Base-by-base conservation (phyloP, 2,329 filamentous ascomycete genomes). In the Pseudogymnoascus destructans region DNA sequence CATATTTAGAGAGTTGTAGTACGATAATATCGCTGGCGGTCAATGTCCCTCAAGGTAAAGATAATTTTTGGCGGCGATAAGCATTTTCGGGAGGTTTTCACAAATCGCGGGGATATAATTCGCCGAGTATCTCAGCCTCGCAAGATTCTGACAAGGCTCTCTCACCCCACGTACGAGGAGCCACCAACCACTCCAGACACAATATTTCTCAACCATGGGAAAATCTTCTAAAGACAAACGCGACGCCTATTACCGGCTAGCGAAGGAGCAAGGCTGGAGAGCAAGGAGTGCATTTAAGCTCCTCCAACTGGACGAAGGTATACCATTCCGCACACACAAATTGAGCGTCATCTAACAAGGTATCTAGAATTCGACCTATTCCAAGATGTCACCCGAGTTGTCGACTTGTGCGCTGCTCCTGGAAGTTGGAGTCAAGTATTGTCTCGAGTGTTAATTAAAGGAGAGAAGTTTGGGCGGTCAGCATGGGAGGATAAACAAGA, bases 141-240 rank as follows among this genome's bases (percentile, higher is more conserved):
- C 46, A 52, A 52, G 46, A 52, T 52, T 52, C 46, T 52, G 46
- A 52, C 46, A 52, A 52, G 46, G 46, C 46, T 52, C 46, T 52
- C n/a, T 52, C 46, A 30, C 25, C 46, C 25, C 46, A 52, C 46
- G 46, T 52, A 30, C 46, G 46, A 52, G 46, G 8, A 52, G 13
- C 46, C 46, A 52, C 46, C 17, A 3, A 52, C 46, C 23, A 52
- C 46, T 52, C 25, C 5, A 52, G 46, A 52, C 25, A 52, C n/a
- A 17, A 52, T 30, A 52, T 30, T 52, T 52, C 23, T 52, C 46
- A 52, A 61, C 57, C 13, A 95, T 95, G 91, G 91, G 91, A 1
- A 97, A 97, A 71, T 95, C 93, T 1, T 97, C 92, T 54, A 98
- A 98, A 73, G 93, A 98, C 70, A 98, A 98, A 74, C 87, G 93